A percentile compares a stretch with the other conserved stretches of the same genome.
These are phyloP conservation scores for Linanthus parryae DNA, from an alignment of 148 eudicot genomes.

Conservation along the genomic window DNA sequence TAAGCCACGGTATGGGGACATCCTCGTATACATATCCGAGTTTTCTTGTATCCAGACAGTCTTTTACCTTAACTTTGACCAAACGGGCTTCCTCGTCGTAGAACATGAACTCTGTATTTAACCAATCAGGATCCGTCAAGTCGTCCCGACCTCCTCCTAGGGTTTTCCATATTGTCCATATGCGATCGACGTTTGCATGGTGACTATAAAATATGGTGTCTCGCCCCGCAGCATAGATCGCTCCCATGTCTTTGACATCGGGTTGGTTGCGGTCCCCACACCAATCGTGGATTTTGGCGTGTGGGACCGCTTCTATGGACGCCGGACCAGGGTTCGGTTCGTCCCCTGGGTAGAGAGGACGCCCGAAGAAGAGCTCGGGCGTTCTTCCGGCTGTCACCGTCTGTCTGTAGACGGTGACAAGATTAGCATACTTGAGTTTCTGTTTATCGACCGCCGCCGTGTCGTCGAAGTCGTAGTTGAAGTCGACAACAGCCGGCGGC, in stretches of 20 bases:
- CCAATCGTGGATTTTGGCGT: slow-evolving; percentile 64
- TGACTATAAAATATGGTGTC: slow-evolving; percentile 71
- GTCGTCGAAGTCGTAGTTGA: slow-evolving; percentile 36
- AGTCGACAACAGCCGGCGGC: slow-evolving; percentile 39
- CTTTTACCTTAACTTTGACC: slow-evolving; percentile 45
- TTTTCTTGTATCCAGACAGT: slow-evolving; percentile 45
- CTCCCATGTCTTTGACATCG: slow-evolving; percentile 64
- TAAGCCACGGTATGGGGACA: slow-evolving; percentile 52
- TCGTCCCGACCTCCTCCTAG: slow-evolving; percentile 40
- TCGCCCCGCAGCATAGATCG: slow-evolving; percentile 64
- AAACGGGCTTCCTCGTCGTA: slow-evolving; percentile 64
- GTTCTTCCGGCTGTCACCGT: slow-evolving; percentile 52
- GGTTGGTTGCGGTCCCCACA: slow-evolving; percentile 54
- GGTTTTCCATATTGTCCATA: slow-evolving; percentile 68
- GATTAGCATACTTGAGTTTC: slow-evolving; percentile 33
- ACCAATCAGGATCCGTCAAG: slow-evolving; percentile 53
- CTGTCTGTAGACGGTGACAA: slow-evolving; percentile 62
- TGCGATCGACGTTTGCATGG: slow-evolving; percentile 56
- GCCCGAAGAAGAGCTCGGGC: slow-evolving; percentile 48
- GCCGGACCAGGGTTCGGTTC: slow-evolving; percentile 46
- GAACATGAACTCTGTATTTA: slow-evolving; percentile 45
- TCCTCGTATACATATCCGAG: slow-evolving; percentile 60
- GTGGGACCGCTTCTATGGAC: slow-evolving; percentile 53
- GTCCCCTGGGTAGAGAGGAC: slow-evolving; percentile 53
- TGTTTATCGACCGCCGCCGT: slow-evolving; percentile 5